Evolutionary conservation across 2,329 filamentous ascomycete species (phyloP), one percentile per base, ranked within the genome.

Genomic region (Aspergillus clavatus): DNA sequence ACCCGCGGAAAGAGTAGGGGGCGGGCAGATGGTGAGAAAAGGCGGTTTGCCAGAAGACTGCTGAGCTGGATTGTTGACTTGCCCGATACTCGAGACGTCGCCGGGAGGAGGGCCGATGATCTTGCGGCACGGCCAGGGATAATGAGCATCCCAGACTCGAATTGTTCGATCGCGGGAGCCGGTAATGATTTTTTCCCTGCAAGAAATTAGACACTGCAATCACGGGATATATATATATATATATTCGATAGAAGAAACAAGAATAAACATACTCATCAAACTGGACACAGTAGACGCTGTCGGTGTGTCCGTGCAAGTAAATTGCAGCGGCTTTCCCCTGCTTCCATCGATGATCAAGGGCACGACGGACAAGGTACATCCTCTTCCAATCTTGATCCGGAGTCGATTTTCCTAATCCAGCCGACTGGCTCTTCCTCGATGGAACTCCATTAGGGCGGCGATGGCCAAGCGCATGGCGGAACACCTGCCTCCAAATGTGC

Each of bases 241-340:
- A n/a, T n/a, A n/a, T n/a, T n/a, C n/a, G n/a, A n/a, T 14, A 14
- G 16, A 5, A 22, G 16, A 7, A 27, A 16, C 5, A 33, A 18
- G 7, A 23, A n/a, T 21, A 16, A 28, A 74, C 84, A 58, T 78
- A 89, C 84, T 97, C 91, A 66, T 98, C 93, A 65, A 97, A 98
- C 63, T 98, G 93, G 45, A 95, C 81, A 68, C 93, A 98, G 71
- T 98, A 98, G 46, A 98, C 94, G 54, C 89, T 96, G 66, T 98
- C 93, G 21, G 84, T 83, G 65, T 98, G 93, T 2, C 93, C 93
- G 58, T 93, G 89, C 18, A 98, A 78, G 66, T 96, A 97, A 45
- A 95, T 82, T 0, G 89, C 84, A 37, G 82, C 84, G 7, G 89
- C 87, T 54, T 84, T 83, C 45, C 87, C 86, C 40, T 83, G 74